Base-by-base conservation (phyloP, 805 yeast species). In the Metschnikowia drakensbergensis region DNA sequence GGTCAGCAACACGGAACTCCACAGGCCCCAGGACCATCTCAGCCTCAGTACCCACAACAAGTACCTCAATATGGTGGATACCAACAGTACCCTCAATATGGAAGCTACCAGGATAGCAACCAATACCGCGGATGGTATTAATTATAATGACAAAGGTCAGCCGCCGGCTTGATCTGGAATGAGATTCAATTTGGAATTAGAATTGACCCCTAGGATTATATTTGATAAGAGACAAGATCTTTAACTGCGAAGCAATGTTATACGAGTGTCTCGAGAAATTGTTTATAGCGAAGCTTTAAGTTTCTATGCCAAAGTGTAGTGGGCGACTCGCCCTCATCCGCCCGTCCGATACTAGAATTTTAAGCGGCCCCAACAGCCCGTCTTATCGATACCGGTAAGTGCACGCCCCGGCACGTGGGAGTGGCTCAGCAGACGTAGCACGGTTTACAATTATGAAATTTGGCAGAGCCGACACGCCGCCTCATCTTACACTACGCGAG, bases 21-120 rank as follows among this genome's bases (percentile, higher is more conserved):
- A 30, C 65, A 54, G 27, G 37, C 49, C 4, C 51, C 51, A 31
- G 48, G 49, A 10, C 58, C 58, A 31, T 46, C 54, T 27, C 53
- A 50, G 27, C 60, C 60, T 23, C 64, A 60, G 48, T 58, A 61
- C 46, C 65, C 67, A 28, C 70, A 67, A 49, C 76, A 72, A 58
- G 62, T 65, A 49, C 76, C 75, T 27, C 75, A 72, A 59, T 72
- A 68, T 55, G 75, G 69, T 37, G 75, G 65, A n/a, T 72, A 71
- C 57, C 77, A 72, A 58, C 77, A 72, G 58, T 72, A 71, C 60
- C 76, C 77, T 9, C 77, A 72, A 59, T 72, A 71, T 54, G 74
- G 68, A 37, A 67, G 74, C 52, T 72, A 71, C 61, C 77, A 71
- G 55, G 76, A 71, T 50, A 61, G 60, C 58, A 61, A 61, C 51